Evolutionary conservation across 1,284 basidiomycete genomes (phyloP).

Genomic region (Volvariella volvacea): DNA sequence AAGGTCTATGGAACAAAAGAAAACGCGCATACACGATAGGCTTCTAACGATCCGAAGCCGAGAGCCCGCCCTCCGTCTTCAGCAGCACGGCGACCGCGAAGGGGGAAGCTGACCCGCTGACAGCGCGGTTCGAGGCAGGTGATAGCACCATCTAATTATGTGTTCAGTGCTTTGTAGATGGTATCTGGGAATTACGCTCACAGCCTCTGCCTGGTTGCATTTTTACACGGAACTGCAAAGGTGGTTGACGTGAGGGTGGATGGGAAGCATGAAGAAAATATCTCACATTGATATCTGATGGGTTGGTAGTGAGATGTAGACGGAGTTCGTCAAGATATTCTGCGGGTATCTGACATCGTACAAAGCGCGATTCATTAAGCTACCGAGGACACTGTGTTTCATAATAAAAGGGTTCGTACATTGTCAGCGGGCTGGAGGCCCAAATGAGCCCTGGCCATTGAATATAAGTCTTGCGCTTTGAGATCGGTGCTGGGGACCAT

Average conservation of each 20-base stretch:
- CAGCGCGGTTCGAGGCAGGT: constrained; percentile 40
- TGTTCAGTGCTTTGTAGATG: not conserved
- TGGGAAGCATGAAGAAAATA: constrained; percentile 1
- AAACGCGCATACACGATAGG: constrained; percentile 34
- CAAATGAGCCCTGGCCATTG: too few species aligned
- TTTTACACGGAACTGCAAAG: constrained; percentile 28
- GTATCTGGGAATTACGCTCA: constrained; percentile 19
- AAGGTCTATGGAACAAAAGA: too few species aligned
- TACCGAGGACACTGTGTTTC: too few species aligned
- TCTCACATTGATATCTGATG: constrained; percentile 32
- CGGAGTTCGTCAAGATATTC: constrained; percentile 31
- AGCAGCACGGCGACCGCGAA: constrained; percentile 20
- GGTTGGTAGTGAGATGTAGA: constrained; percentile 25
- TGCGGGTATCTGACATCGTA: constrained; percentile 22
- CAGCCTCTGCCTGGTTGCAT: constrained; percentile 32
- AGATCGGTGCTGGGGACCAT: too few species aligned
- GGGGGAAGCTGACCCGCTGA: constrained; percentile 20
- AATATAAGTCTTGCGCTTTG: too few species aligned
- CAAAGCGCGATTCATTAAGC: constrained; percentile 5
- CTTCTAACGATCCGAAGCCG: constrained; percentile 37
- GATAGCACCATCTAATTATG: constrained; percentile 30
- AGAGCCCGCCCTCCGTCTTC: constrained; percentile 32
- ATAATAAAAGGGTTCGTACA: too few species aligned
- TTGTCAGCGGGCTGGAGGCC: too few species aligned
- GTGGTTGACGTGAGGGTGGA: constrained; percentile 8